phyloP scores from a whole-genome alignment of 2,329 filamentous ascomycete genomes.

The Daldinia sp. region DNA sequence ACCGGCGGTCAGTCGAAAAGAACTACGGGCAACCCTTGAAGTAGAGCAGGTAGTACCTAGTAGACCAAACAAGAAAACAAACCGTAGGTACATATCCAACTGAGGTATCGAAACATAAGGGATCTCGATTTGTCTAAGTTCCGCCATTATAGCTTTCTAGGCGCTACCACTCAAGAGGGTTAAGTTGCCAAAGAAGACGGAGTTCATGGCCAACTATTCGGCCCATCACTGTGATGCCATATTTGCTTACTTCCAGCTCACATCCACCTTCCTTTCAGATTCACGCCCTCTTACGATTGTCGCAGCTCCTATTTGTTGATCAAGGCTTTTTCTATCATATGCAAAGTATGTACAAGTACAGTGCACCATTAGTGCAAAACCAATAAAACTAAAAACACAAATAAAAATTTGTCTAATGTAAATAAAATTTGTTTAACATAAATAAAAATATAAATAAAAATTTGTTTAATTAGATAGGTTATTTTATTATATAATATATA shows the following conservation, averaged over 20 bases:
- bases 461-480: too few species aligned
- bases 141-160: background rate
- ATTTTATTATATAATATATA: too few species aligned
- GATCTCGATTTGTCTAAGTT: background rate
- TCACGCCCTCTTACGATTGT: constrained; percentile 28
- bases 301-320: constrained; percentile 20
- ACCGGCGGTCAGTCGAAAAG: background rate
- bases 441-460: too few species aligned
- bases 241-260: constrained; percentile 3
- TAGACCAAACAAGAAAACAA: background rate
- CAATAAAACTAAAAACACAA: too few species aligned
- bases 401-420: too few species aligned
- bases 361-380: too few species aligned
- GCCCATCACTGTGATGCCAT: constrained; percentile 17
- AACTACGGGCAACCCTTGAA: background rate
- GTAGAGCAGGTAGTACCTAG: background rate
- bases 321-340: background rate
- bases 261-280: constrained; percentile 24
- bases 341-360: background rate
- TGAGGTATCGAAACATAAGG: background rate
- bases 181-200: background rate
- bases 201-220: constrained; percentile 10
- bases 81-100: background rate
- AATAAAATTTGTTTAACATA: too few species aligned
- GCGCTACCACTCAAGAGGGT: constrained; percentile 5